Conservation (phyloP, 306 rosid species). For the Quercus variabilis region DNA sequence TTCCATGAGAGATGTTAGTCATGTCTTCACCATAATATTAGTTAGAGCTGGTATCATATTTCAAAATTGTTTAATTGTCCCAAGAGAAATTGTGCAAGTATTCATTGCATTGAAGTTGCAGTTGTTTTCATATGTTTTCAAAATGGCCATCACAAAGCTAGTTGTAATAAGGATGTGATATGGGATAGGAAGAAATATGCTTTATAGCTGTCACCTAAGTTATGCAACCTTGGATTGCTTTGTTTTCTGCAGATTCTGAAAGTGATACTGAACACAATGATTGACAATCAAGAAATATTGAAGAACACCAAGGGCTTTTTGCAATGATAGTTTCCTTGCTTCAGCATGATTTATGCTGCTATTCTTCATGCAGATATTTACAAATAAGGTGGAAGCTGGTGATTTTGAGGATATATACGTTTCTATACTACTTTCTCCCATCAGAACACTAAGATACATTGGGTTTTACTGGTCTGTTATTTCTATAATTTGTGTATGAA, state of each 20-base stretch:
- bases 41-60: too few species aligned
- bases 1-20: too few species aligned
- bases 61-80: background rate
- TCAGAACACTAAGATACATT: too few species aligned
- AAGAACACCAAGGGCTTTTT: background rate
- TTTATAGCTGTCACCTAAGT: slow-evolving; percentile 9
- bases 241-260: slow-evolving; percentile 74
- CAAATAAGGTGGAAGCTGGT: too few species aligned
- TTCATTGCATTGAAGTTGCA: background rate
- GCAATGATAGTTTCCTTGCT: background rate
- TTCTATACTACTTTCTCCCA: too few species aligned
- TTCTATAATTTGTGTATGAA: too few species aligned
- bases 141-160: background rate
- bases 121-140: background rate
- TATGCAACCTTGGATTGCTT: background rate
- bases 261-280: slow-evolving; percentile 82
- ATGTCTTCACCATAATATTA: too few species aligned
- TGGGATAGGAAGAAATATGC: background rate
- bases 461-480: too few species aligned
- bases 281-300: slow-evolving; percentile 24
- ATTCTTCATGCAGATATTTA: background rate
- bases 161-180: background rate
- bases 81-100: background rate
- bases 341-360: background rate
- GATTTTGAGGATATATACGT: too few species aligned